Evolutionary conservation across 208 protist genomes (phyloP).

Genomic region (Trypanosoma boissoni): DNA sequence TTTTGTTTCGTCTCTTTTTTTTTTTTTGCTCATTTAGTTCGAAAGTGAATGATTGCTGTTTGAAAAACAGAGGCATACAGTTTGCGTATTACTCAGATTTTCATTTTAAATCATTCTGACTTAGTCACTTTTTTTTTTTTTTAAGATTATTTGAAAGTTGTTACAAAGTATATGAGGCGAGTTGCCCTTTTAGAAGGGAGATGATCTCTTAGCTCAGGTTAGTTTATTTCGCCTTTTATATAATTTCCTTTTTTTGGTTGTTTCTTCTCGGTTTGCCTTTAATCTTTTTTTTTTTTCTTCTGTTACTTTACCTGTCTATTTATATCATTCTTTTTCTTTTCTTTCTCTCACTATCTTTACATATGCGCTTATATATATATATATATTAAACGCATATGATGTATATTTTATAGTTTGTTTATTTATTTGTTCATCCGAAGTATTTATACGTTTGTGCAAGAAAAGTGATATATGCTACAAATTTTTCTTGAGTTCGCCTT

Average conservation of each 20-base stretch:
- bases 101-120: too few species aligned
- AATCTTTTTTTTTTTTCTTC: not conserved
- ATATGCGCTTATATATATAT: not conserved
- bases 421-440: not conserved
- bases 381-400: too few species aligned
- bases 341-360: not conserved
- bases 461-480: too few species aligned
- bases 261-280: not conserved
- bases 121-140: too few species aligned
- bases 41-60: slow-evolving; percentile 4
- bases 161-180: too few species aligned
- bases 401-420: slow-evolving; percentile 8
- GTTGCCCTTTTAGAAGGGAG: too few species aligned
- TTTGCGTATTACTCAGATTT: too few species aligned
- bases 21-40: not conserved
- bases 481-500: slow-evolving; percentile 65
- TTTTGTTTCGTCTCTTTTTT: not conserved
- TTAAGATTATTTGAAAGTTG: too few species aligned
- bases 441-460: too few species aligned
- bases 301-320: slow-evolving; percentile 2
- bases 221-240: not conserved
- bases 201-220: not conserved
- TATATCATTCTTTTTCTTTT: slow-evolving; percentile 2
- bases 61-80: too few species aligned
- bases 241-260: not conserved